Conservation (phyloP, 495 filamentous ascomycete species). For the Aspergillus leporis region DNA sequence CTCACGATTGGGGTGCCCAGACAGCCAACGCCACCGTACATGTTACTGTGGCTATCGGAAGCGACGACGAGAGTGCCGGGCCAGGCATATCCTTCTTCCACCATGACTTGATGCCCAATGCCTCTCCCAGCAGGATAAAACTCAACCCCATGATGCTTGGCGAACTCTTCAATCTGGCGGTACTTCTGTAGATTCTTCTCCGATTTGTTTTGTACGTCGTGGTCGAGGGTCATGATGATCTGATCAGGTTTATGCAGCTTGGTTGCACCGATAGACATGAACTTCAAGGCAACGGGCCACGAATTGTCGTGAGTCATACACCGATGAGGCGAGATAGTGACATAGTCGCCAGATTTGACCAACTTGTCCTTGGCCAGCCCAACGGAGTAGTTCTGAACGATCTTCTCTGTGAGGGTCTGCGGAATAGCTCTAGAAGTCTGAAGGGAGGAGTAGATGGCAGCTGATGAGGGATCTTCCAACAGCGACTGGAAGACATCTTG, state of each 20-base stretch:
- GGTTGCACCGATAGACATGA: constrained; percentile 83
- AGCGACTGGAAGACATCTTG: constrained; percentile 55
- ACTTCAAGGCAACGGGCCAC: constrained; percentile 83
- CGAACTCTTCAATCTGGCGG: constrained; percentile 81
- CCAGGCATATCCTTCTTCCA: constrained; percentile 80
- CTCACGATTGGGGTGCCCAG: constrained; percentile 81
- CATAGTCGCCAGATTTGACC: constrained; percentile 79
- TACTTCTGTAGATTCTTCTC: constrained; percentile 87
- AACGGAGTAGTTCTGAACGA: constrained; percentile 75
- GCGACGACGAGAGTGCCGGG: constrained; percentile 84
- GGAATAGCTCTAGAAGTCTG: constrained; percentile 31
- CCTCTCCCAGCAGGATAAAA: constrained; percentile 84
- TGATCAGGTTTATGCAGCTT: constrained; percentile 71
- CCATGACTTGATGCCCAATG: constrained; percentile 90
- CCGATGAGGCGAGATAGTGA: constrained; percentile 69
- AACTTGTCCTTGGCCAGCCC: constrained; percentile 68
- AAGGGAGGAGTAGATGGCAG: constrained; percentile 45
- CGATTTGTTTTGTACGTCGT: constrained; percentile 88
- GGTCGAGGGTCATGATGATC: constrained; percentile 88
- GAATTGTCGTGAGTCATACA: constrained; percentile 95
- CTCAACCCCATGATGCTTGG: constrained; percentile 73
- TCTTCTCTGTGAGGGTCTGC: constrained; percentile 90
- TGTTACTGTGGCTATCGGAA: constrained; percentile 81
- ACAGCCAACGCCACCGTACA: constrained; percentile 83
- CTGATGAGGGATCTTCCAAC: constrained; percentile 41